Evolutionary conservation across 1,284 basidiomycete species (phyloP).

Genomic region (Coniophora puteana): DNA sequence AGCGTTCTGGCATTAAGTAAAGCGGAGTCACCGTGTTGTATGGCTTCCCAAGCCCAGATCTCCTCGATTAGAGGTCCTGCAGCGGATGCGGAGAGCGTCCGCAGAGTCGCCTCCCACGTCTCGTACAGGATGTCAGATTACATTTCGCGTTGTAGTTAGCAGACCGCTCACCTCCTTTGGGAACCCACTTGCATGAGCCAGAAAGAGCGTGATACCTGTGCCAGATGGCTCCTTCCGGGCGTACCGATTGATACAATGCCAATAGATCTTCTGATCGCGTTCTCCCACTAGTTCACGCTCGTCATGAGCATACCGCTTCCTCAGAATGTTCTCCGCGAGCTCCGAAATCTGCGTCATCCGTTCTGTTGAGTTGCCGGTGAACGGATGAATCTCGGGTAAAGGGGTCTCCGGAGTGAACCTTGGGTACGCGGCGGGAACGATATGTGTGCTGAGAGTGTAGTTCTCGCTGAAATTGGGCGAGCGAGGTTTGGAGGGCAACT

Average conservation of each 20-base stretch:
- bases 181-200: constrained; percentile 76
- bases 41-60: constrained; percentile 74
- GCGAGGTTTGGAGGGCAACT: constrained; percentile 6
- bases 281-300: constrained; percentile 4
- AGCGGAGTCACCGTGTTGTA: constrained; percentile 70
- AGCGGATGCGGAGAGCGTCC: constrained; percentile 37
- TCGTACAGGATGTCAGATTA: constrained; percentile 16
- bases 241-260: constrained; percentile 52
- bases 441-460: constrained; percentile 4
- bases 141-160: neutral
- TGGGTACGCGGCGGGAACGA: constrained; percentile 7
- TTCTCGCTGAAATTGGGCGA: neutral
- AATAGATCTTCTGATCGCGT: constrained; percentile 35
- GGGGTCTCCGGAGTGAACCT: neutral
- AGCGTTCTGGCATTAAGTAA: constrained; percentile 54
- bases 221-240: constrained; percentile 25
- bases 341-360: constrained; percentile 18
- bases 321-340: constrained; percentile 17
- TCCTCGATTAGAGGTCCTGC: constrained; percentile 49
- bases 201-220: constrained; percentile 56
- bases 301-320: constrained; percentile 9
- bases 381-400: neutral
- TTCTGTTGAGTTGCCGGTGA: constrained; percentile 25
- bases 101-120: constrained; percentile 62
- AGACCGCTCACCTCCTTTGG: constrained; percentile 63